A percentile compares a stretch with the other conserved stretches of the same genome.
Conservation (phyloP, 2,329 filamentous ascomycete genomes). For the Trichoderma brevicompactum region DNA sequence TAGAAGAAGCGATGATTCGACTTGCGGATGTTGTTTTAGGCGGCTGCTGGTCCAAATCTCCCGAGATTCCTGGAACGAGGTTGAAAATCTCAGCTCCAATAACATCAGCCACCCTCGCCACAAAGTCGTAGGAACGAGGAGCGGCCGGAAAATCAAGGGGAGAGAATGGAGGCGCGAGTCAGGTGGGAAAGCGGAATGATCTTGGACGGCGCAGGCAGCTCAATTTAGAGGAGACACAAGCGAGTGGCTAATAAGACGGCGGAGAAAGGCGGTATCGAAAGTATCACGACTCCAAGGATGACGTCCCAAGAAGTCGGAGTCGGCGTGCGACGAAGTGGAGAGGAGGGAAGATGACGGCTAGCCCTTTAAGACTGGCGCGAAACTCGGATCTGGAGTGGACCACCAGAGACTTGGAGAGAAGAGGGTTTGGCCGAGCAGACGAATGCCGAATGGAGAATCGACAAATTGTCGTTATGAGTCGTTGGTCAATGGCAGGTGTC, state of each 20-base stretch:
- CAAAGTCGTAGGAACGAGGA: background rate
- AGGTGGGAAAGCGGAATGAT: background rate
- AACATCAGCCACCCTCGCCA: slow-evolving; percentile 7
- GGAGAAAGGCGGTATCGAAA: slow-evolving; percentile 10
- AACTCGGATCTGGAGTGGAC: slow-evolving; percentile 19
- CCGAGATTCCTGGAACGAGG: slow-evolving; percentile 8
- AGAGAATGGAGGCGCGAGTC: background rate
- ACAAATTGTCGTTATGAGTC: slow-evolving; percentile 18
- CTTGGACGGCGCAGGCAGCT: background rate
- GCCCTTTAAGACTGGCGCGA: slow-evolving; percentile 24
- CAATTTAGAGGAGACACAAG: background rate
- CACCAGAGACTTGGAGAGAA: slow-evolving; percentile 2
- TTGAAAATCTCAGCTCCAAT: background rate
- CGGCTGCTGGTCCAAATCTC: background rate
- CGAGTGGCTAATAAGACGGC: slow-evolving; percentile 1
- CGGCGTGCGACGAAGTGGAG: background rate
- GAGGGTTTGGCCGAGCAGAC: slow-evolving; percentile 9
- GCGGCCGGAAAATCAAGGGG: background rate
- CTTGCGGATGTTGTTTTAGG: background rate
- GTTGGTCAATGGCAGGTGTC: slow-evolving; percentile 26
- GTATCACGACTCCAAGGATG: background rate
- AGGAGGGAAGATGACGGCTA: slow-evolving; percentile 3
- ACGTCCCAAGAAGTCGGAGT: background rate
- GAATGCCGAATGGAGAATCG: slow-evolving; percentile 20
- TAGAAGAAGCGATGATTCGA: slow-evolving; percentile 26